Evolutionary conservation across 2,329 filamentous ascomycete species (phyloP).

Genomic region (Sordariomycetes sp.): DNA sequence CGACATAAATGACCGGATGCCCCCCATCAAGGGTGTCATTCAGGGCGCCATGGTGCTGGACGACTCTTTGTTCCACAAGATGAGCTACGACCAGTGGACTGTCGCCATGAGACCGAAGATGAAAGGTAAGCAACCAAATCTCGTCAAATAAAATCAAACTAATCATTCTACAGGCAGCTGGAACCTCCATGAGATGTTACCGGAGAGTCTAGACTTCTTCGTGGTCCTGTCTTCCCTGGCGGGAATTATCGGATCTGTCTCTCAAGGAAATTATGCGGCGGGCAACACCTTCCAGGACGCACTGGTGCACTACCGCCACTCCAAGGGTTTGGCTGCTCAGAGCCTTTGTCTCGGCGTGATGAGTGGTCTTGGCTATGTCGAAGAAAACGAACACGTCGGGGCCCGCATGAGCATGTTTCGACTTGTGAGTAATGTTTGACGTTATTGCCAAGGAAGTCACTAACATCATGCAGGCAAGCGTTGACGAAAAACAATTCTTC

Average conservation of each 20-base stretch:
- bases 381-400: too few relatives aligned
- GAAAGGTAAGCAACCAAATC: too few relatives aligned
- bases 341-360: background rate
- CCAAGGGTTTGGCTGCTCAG: background rate
- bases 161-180: too few relatives aligned
- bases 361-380: background rate
- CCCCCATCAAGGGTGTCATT: conserved; percentile 22
- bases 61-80: conserved; percentile 15
- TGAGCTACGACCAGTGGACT: conserved; percentile 22
- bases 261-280: conserved; percentile 21
- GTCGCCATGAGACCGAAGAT: conserved; percentile 18
- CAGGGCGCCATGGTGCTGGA: conserved; percentile 24
- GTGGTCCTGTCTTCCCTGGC: conserved; percentile 16
- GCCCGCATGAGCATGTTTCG: too few relatives aligned
- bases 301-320: conserved; percentile 15
- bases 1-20: conserved; percentile 3
- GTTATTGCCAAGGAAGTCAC: too few relatives aligned
- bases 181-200: conserved; percentile 14
- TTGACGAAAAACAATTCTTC: too few relatives aligned
- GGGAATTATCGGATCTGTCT: conserved; percentile 14
- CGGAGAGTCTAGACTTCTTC: conserved; percentile 5
- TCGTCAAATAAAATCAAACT: too few relatives aligned
- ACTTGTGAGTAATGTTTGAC: too few relatives aligned
- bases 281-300: conserved; percentile 24
- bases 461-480: too few relatives aligned